Conservation (phyloP, 2,329 filamentous ascomycete genomes). For the Gremmenia infestans region DNA sequence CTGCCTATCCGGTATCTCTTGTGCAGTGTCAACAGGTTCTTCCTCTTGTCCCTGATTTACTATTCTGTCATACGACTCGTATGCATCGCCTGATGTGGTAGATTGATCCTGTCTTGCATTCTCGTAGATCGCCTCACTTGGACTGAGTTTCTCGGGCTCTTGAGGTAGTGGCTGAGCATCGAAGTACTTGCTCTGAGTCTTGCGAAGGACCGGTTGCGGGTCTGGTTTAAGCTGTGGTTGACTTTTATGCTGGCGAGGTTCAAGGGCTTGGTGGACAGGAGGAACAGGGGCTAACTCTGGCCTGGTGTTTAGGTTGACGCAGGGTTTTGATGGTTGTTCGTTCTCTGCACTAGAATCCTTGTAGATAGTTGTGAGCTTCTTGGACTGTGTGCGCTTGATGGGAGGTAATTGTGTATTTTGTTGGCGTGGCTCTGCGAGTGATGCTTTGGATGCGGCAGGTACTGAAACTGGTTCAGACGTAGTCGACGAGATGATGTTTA, state of each 20-base stretch:
- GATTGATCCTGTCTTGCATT: conserved; percentile 10
- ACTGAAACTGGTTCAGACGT: conserved; percentile 9
- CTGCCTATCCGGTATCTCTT: conserved; percentile 4
- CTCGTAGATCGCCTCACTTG: conserved; percentile 18
- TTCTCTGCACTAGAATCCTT: conserved; percentile 41
- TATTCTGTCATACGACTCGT: conserved; percentile 31
- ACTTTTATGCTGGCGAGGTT: conserved; percentile 27
- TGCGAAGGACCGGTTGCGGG: conserved; percentile 17
- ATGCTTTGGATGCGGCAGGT: conserved; percentile 27
- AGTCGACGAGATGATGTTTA: conserved; percentile 5
- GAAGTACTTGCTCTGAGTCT: conserved; percentile 23
- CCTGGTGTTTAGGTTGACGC: conserved; percentile 22
- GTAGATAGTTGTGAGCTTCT: conserved; percentile 50
- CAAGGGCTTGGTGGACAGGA: conserved; percentile 27
- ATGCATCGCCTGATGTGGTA: conserved; percentile 3
- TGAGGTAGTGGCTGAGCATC: conserved; percentile 9
- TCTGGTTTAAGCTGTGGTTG: conserved; percentile 27
- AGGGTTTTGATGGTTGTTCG: conserved; percentile 5
- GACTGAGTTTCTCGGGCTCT: conserved; percentile 5
- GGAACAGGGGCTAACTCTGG: conserved; percentile 25
- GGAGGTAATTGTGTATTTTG: conserved; percentile 28
- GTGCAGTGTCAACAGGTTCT: background rate
- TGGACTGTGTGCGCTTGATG: conserved; percentile 43
- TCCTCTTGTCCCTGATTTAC: conserved; percentile 8
- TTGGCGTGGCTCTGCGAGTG: conserved; percentile 20